Evolutionary conservation across 495 filamentous ascomycete genomes (phyloP).

Genomic region (Aspergillus asperescens): DNA sequence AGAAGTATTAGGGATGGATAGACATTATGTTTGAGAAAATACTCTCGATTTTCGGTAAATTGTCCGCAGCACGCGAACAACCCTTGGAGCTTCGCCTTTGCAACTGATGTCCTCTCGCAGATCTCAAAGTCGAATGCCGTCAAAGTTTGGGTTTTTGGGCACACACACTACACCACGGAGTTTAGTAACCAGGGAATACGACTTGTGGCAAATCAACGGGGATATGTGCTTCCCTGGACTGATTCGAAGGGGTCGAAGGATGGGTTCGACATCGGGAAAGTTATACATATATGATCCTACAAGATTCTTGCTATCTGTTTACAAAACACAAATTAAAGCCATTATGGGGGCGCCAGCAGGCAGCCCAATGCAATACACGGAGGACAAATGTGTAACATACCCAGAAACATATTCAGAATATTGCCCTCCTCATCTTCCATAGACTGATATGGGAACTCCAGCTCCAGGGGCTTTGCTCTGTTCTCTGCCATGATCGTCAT

Average conservation of each 20-base stretch:
- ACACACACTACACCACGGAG: constrained; percentile 46
- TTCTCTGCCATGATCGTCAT: no score
- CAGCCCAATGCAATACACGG: no score
- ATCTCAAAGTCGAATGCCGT: constrained; percentile 14
- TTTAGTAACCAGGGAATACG: constrained; percentile 33
- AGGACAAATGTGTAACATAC: no score
- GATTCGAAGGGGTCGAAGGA: constrained; percentile 8
- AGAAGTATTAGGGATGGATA: not conserved
- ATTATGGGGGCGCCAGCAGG: no score
- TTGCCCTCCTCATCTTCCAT: no score
- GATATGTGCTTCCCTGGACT: constrained; percentile 37
- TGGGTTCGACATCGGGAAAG: constrained; percentile 18
- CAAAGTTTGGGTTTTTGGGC: constrained; percentile 48
- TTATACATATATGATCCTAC: no score
- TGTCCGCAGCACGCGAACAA: constrained; percentile 37
- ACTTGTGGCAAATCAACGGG: constrained; percentile 50
- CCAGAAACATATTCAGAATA: no score
- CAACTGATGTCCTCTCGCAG: constrained; percentile 40
- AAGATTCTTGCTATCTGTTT: no score
- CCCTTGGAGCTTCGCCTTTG: constrained; percentile 43
- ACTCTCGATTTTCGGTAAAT: constrained; percentile 8
- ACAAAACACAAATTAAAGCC: no score
- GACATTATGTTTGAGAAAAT: constrained; percentile 16
- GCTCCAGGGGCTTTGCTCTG: no score
- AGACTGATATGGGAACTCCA: no score